Evolutionary conservation across 1,284 basidiomycete genomes (phyloP).

Genomic region (Ceratobasidium sp.): DNA sequence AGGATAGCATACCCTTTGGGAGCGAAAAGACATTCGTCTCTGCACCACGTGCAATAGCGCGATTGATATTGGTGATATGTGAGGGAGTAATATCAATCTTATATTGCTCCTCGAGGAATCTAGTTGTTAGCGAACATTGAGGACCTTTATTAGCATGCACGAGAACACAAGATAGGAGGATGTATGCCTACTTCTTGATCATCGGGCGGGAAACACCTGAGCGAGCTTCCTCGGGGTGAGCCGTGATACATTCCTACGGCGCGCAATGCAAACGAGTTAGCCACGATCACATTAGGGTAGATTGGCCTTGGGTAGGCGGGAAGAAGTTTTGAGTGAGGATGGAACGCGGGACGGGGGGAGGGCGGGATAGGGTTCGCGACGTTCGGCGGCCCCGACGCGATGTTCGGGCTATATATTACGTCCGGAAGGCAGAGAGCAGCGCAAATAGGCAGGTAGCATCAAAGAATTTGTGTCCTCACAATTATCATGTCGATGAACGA

Average conservation of each 20-base stretch:
- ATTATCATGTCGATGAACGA: constrained; percentile 49
- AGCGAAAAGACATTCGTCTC: constrained; percentile 85
- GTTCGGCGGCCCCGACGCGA: constrained; percentile 12
- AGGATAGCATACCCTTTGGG: constrained; percentile 80
- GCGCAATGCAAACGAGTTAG: constrained; percentile 13
- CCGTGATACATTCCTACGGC: constrained; percentile 78
- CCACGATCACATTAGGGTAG: neutral
- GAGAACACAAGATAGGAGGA: constrained; percentile 51
- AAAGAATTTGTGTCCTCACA: constrained; percentile 29
- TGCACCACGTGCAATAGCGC: constrained; percentile 83
- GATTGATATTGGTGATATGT: constrained; percentile 84
- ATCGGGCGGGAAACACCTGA: constrained; percentile 89
- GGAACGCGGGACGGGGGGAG: neutral
- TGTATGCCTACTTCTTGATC: constrained; percentile 84
- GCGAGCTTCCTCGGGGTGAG: constrained; percentile 82
- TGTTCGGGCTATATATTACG: neutral
- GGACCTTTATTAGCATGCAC: neutral
- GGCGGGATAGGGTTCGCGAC: constrained; percentile 5
- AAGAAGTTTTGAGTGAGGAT: neutral
- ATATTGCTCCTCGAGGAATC: constrained; percentile 84
- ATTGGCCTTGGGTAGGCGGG: neutral
- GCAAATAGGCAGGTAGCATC: neutral
- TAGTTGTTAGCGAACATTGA: constrained; percentile 53
- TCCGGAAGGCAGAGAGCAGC: neutral
- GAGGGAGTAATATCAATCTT: constrained; percentile 81